phyloP scores from a whole-genome alignment of 2,329 filamentous ascomycete genomes.

The Fonsecaea multimorphosa region DNA sequence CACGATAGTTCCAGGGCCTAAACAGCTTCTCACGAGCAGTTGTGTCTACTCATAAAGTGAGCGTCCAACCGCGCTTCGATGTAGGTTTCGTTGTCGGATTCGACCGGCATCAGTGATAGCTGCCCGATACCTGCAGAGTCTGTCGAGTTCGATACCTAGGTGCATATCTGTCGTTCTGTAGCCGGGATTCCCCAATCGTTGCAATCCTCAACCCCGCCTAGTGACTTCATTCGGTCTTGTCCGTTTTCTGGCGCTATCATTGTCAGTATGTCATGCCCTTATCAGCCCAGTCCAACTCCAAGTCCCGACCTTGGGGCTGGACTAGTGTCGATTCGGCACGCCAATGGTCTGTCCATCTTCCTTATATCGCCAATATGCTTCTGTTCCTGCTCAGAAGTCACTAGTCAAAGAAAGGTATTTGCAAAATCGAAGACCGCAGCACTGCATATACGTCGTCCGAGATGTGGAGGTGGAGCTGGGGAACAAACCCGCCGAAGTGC shows the following conservation, averaged over 20 bases:
- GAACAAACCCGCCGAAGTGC: background rate
- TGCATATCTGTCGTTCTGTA: background rate
- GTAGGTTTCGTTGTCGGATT: background rate
- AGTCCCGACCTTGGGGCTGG: background rate
- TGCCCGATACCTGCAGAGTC: background rate
- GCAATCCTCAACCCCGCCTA: background rate
- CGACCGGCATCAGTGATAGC: background rate
- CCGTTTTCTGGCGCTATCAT: background rate
- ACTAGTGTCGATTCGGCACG: background rate
- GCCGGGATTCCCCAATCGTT: background rate
- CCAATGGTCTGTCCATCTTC: background rate
- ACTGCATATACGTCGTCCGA: background rate
- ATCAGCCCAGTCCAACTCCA: background rate
- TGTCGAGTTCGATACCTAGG: background rate
- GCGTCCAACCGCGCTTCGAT: conserved; percentile 5
- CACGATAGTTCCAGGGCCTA: background rate
- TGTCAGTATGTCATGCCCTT: background rate
- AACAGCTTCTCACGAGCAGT: background rate
- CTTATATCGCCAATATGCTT: background rate
- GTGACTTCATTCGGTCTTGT: background rate
- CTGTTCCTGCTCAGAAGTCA: background rate
- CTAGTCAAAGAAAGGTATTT: background rate
- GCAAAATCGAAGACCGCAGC: background rate
- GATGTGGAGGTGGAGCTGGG: background rate
- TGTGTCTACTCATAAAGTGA: no score